Evolutionary conservation across 148 eudicot genomes (phyloP).

Genomic region (Nyssa sinensis): DNA sequence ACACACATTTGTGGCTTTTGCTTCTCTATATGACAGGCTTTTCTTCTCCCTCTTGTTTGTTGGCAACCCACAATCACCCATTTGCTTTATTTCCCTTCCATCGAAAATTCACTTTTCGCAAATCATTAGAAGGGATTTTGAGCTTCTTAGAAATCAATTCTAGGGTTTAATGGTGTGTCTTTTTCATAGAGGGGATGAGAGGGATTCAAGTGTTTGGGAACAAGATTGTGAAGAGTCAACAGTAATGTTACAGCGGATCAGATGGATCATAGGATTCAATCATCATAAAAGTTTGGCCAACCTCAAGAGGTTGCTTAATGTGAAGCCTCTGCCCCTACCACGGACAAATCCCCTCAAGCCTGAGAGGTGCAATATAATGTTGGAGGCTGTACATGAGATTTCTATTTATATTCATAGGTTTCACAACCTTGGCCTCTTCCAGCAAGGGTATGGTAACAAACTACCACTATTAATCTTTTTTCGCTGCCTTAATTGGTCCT

Average conservation of each 20-base stretch:
- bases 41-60: too few species aligned
- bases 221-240: constrained; percentile 6
- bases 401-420: constrained; percentile 91
- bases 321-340: constrained; percentile 31
- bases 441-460: constrained; percentile 64
- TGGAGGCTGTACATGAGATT: constrained; percentile 82
- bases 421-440: constrained; percentile 97
- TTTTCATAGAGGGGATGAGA: constrained; percentile 16
- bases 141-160: too few species aligned
- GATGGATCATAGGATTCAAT: constrained; percentile 71
- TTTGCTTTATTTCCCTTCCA: too few species aligned
- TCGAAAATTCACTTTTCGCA: too few species aligned
- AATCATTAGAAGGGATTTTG: too few species aligned
- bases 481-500: too few species aligned
- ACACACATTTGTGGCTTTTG: too few species aligned
- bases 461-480: neutral
- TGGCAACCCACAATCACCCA: too few species aligned
- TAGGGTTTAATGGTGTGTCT: neutral
- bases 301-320: constrained; percentile 59
- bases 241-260: constrained; percentile 68
- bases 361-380: constrained; percentile 43
- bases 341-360: neutral
- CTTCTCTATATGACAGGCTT: too few species aligned
- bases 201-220: constrained; percentile 57
- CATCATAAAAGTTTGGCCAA: too few species aligned